Evolutionary conservation across 1,284 basidiomycete genomes (phyloP).

Genomic region (Irpex rosettiformis): DNA sequence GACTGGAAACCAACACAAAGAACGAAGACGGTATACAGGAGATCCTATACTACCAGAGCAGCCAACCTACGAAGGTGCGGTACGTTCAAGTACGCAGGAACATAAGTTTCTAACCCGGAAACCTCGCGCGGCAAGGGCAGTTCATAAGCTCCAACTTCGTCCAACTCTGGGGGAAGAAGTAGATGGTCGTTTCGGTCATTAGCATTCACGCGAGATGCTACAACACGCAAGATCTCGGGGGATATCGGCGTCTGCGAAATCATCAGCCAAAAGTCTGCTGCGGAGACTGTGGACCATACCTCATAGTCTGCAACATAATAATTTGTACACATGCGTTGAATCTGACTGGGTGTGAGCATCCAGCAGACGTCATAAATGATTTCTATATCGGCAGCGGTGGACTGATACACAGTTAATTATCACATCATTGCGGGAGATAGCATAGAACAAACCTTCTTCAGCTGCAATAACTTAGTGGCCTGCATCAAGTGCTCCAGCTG

Average conservation of each 20-base stretch:
- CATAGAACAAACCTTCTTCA: conserved; percentile 81
- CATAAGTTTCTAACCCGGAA: conserved; percentile 84
- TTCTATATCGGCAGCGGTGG: conserved; percentile 91
- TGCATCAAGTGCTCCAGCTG: conserved; percentile 99
- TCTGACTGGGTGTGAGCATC: conserved; percentile 99
- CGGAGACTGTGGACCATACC: conserved; percentile 39
- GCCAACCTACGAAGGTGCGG: conserved; percentile 80
- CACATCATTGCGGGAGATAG: neutral
- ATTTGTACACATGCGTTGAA: conserved; percentile 97
- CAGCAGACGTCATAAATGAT: conserved; percentile 99
- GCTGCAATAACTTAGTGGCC: conserved; percentile 95
- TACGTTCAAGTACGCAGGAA: conserved; percentile 83
- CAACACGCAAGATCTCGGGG: conserved; percentile 94
- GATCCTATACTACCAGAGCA: conserved; percentile 67
- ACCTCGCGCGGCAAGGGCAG: conserved; percentile 85
- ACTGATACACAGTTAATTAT: conserved; percentile 41
- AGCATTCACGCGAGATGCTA: conserved; percentile 89
- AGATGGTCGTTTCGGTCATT: conserved; percentile 96
- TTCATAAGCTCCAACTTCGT: conserved; percentile 93
- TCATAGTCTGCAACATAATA: conserved; percentile 99
- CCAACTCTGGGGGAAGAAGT: conserved; percentile 89
- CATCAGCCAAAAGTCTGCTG: conserved; percentile 11
- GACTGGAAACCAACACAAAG: conserved; percentile 2
- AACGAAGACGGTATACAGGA: conserved; percentile 5
- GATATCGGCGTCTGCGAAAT: conserved; percentile 83